A percentile compares a stretch with the other conserved stretches of the same genome.
These are phyloP conservation scores for Ascochyta lentis DNA, from an alignment of 2,329 filamentous ascomycete genomes.

Conservation along the genomic window DNA sequence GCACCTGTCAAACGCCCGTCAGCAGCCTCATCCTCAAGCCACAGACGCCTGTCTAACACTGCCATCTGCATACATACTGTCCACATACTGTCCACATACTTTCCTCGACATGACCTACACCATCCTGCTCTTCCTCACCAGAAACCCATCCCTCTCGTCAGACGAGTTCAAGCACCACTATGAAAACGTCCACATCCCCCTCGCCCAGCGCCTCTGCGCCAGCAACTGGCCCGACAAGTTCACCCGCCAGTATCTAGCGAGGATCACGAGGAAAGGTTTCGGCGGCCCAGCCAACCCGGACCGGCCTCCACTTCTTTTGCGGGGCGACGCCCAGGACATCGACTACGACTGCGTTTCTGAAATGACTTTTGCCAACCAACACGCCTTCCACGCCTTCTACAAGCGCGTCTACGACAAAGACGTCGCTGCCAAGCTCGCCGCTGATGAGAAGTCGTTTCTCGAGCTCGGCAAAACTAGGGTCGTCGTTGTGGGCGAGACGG, in stretches of 20 bases:
- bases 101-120: constrained; percentile 31
- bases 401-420: constrained; percentile 31
- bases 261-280: constrained; percentile 34
- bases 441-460: constrained; percentile 36
- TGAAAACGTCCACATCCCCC: constrained; percentile 37
- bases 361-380: constrained; percentile 33
- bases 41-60: not conserved
- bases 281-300: constrained; percentile 34
- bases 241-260: constrained; percentile 38
- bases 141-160: constrained; percentile 28
- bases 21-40: not conserved
- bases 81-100: no score
- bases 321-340: constrained; percentile 30
- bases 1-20: constrained; percentile 14
- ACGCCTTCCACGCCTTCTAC: constrained; percentile 36
- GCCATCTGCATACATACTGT: not conserved
- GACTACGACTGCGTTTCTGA: constrained; percentile 39
- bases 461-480: constrained; percentile 25
- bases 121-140: constrained; percentile 35
- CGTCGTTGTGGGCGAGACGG: constrained; percentile 39
- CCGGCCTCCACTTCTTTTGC: constrained; percentile 29
- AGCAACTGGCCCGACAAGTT: constrained; percentile 29
- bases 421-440: constrained; percentile 26
- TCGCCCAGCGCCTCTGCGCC: constrained; percentile 26
- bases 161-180: constrained; percentile 38